Evolutionary conservation across 2,329 filamentous ascomycete genomes (phyloP).

Genomic region (Colletotrichum agaves): DNA sequence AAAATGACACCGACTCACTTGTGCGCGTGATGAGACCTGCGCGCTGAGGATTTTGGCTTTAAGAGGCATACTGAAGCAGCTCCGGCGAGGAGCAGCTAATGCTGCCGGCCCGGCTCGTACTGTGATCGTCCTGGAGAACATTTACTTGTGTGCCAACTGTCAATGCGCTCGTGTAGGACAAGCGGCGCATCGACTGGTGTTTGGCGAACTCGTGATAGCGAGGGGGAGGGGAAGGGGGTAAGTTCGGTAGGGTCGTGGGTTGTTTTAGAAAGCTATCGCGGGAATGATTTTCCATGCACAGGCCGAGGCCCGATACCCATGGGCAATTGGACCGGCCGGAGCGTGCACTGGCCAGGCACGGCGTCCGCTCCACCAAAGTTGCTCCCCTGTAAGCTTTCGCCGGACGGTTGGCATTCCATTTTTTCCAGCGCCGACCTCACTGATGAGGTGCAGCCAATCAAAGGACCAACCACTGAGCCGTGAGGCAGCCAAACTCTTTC

Average conservation of each 20-base stretch:
- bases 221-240: constrained; percentile 7
- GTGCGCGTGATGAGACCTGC: constrained; percentile 34
- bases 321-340: constrained; percentile 22
- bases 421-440: constrained; percentile 34
- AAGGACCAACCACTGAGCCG: constrained; percentile 16
- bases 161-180: constrained; percentile 48
- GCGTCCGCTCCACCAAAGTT: constrained; percentile 8
- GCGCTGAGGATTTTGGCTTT: constrained; percentile 76
- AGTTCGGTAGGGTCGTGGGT: neutral
- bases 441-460: constrained; percentile 31
- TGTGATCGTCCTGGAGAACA: constrained; percentile 67
- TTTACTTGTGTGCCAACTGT: constrained; percentile 51
- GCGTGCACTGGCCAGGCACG: neutral
- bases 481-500: constrained; percentile 40
- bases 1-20: constrained; percentile 22
- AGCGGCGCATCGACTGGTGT: constrained; percentile 47
- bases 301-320: constrained; percentile 42
- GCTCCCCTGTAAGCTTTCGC: constrained; percentile 20
- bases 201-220: constrained; percentile 28
- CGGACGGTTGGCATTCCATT: neutral
- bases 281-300: constrained; percentile 48
- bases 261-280: constrained; percentile 37
- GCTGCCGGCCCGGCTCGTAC: constrained; percentile 65
- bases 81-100: constrained; percentile 54
- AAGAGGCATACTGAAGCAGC: constrained; percentile 76